phyloP scores from a whole-genome alignment of 345 rosid species.

The Lagerstroemia speciosa region DNA sequence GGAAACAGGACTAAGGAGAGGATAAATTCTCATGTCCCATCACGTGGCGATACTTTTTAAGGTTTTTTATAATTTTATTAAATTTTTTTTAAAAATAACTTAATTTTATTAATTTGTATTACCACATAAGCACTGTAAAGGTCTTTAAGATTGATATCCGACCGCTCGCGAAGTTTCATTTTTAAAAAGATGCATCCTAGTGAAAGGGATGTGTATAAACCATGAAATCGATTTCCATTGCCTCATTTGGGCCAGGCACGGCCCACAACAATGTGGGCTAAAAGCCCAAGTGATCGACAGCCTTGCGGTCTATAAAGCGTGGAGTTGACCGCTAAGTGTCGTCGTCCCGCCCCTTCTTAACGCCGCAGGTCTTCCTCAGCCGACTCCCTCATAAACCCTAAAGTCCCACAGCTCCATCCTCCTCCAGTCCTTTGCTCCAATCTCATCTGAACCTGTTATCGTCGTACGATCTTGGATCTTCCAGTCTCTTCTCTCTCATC shows the following conservation, averaged over 20 bases:
- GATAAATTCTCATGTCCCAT: no score
- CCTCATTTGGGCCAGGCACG: neutral
- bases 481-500: neutral
- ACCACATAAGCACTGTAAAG: no score
- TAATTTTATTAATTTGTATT: no score
- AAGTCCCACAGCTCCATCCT: neutral
- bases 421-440: neutral
- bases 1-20: neutral
- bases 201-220: no score
- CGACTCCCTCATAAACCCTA: constrained; percentile 4
- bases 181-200: no score
- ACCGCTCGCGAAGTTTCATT: no score
- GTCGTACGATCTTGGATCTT: neutral
- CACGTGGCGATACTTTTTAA: no score
- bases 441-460: neutral
- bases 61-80: no score
- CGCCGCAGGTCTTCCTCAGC: neutral
- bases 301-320: neutral
- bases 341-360: neutral
- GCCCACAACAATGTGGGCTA: neutral
- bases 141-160: no score
- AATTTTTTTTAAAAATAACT: no score
- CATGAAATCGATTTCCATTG: no score
- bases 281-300: neutral
- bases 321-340: neutral